Evolutionary conservation across 2,329 filamentous ascomycete species (phyloP).

Genomic region (Colletotrichum sp.): DNA sequence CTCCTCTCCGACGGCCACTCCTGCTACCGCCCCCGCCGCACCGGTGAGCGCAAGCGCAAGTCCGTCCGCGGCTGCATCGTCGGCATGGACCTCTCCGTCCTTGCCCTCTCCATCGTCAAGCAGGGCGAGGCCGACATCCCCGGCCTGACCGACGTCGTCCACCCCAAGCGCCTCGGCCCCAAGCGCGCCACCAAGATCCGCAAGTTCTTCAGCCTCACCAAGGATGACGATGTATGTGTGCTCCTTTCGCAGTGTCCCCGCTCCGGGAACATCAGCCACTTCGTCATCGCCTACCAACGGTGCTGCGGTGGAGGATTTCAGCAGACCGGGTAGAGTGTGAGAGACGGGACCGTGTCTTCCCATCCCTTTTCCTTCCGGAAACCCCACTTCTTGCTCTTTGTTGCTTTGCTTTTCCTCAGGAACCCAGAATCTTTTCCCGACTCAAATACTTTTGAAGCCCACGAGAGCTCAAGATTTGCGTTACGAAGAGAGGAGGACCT

Average conservation of each 20-base stretch:
- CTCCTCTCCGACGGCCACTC: slow-evolving; percentile 96
- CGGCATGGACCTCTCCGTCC: slow-evolving; percentile 91
- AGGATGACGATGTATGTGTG: slow-evolving; percentile 99
- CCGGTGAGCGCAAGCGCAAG: slow-evolving; percentile 99
- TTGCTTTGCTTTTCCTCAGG: not conserved
- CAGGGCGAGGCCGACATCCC: slow-evolving; percentile 94
- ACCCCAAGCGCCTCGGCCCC: slow-evolving; percentile 98
- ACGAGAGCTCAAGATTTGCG: slow-evolving; percentile 4
- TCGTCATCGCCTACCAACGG: slow-evolving; percentile 74
- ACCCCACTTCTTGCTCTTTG: not conserved
- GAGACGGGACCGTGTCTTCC: slow-evolving; percentile 37
- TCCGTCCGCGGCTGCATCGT: slow-evolving; percentile 99
- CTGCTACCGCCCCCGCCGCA: slow-evolving; percentile 98
- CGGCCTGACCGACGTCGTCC: slow-evolving; percentile 95
- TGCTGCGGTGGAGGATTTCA: slow-evolving; percentile 46
- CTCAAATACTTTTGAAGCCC: slow-evolving; percentile 21
- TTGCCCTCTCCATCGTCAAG: slow-evolving; percentile 96
- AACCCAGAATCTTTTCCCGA: not conserved
- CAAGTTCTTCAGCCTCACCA: slow-evolving; percentile 99
- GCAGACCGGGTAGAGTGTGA: slow-evolving; percentile 66
- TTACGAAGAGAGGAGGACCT: not conserved
- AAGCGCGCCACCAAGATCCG: slow-evolving; percentile 99
- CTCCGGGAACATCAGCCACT: slow-evolving; percentile 40
- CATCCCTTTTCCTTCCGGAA: slow-evolving; percentile 2
- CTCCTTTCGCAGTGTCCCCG: slow-evolving; percentile 36